A percentile compares a stretch with the other conserved stretches of the same genome.
Evolutionary conservation across 768 basidiomycete species (phyloP).

Genomic region (Amanita thiersii): DNA sequence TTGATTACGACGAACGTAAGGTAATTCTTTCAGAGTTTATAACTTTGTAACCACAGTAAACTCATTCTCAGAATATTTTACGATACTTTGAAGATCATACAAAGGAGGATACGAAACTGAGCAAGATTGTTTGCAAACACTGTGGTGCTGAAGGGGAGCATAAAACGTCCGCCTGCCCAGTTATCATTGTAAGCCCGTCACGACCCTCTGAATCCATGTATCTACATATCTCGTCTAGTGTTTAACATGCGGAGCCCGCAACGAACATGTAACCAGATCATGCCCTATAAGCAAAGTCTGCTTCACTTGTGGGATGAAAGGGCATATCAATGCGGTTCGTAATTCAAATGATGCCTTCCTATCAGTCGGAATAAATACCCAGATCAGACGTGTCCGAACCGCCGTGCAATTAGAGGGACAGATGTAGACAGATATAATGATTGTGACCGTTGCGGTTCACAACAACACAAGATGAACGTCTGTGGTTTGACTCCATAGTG

Average conservation of each 20-base stretch:
- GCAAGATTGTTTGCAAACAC: conserved; percentile 59
- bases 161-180: conserved; percentile 57
- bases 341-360: neutral
- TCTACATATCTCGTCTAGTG: conserved; percentile 37
- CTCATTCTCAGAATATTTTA: conserved; percentile 32
- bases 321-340: conserved; percentile 63
- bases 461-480: conserved; percentile 58
- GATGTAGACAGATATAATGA: conserved; percentile 28
- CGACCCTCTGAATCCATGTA: conserved; percentile 4
- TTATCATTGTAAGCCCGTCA: conserved; percentile 51
- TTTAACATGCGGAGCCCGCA: conserved; percentile 69
- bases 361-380: conserved; percentile 5
- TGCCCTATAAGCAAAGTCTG: conserved; percentile 81
- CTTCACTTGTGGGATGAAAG: conserved; percentile 77
- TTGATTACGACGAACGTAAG: conserved; percentile 63
- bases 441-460: conserved; percentile 66
- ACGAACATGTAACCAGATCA: conserved; percentile 70
- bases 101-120: conserved; percentile 31
- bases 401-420: conserved; percentile 21
- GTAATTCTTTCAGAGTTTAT: conserved; percentile 24
- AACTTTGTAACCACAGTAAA: neutral
- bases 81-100: conserved; percentile 58
- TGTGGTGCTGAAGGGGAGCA: conserved; percentile 74
- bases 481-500: conserved; percentile 13
- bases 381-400: conserved; percentile 65